A percentile compares a stretch with the other conserved stretches of the same genome.
Conservation (phyloP, 768 basidiomycete species). For the Lentinula detonsa region DNA sequence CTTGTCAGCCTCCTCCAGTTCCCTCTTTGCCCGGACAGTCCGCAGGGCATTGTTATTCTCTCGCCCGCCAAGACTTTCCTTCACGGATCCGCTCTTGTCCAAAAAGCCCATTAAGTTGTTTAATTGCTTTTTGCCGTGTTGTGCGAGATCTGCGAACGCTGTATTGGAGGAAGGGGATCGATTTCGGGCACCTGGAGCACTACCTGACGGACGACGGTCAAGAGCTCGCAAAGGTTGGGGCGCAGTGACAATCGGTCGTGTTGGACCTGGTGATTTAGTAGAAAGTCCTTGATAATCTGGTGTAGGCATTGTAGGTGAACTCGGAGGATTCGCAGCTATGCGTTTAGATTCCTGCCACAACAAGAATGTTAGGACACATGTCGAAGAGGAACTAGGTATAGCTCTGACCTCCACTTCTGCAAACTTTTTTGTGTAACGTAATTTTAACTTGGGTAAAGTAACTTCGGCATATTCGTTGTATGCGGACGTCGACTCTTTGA, state of each 20-base stretch:
- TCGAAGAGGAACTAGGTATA: neutral
- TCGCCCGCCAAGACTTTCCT: slow-evolving; percentile 53
- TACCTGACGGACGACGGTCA: slow-evolving; percentile 66
- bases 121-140: slow-evolving; percentile 84
- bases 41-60: slow-evolving; percentile 62
- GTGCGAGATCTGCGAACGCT: slow-evolving; percentile 82
- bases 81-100: slow-evolving; percentile 65
- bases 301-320: slow-evolving; percentile 25
- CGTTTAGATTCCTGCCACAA: slow-evolving; percentile 59
- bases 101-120: slow-evolving; percentile 83
- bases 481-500: slow-evolving; percentile 69
- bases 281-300: slow-evolving; percentile 27
- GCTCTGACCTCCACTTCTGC: slow-evolving; percentile 74
- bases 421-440: slow-evolving; percentile 77
- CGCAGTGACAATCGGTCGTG: slow-evolving; percentile 52
- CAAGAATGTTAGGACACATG: slow-evolving; percentile 4
- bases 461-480: slow-evolving; percentile 81
- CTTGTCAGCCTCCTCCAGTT: slow-evolving; percentile 93
- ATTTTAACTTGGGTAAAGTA: slow-evolving; percentile 75
- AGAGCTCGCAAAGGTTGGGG: slow-evolving; percentile 74
- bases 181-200: slow-evolving; percentile 46
- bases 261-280: slow-evolving; percentile 35
- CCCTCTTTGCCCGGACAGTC: slow-evolving; percentile 77
- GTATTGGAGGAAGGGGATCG: slow-evolving; percentile 80
- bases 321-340: slow-evolving; percentile 26